A percentile compares a stretch with the other conserved stretches of the same genome.
Conservation (phyloP, 768 basidiomycete species). For the Arthromyces matolae region DNA sequence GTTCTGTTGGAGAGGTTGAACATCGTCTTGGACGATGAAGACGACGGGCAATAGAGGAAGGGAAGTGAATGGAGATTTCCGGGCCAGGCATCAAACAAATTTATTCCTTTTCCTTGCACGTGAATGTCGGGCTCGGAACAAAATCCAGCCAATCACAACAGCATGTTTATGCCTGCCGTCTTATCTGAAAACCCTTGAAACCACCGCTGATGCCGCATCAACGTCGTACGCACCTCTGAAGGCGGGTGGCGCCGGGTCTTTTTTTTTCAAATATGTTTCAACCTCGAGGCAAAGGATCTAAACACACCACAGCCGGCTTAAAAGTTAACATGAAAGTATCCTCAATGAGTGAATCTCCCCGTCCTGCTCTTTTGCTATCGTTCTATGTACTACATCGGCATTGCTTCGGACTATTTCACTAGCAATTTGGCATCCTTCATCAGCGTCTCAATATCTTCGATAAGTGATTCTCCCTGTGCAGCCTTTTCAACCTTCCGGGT, state of each 20-base stretch:
- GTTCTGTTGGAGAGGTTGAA: conserved; percentile 54
- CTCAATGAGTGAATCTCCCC: too few species aligned
- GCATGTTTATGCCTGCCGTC: conserved; percentile 19
- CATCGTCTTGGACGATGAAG: conserved; percentile 53
- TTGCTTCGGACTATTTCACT: conserved; percentile 1
- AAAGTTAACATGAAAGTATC: too few species aligned
- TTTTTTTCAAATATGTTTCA: too few species aligned
- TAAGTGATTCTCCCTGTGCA: conserved; percentile 11
- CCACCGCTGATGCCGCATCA: too few species aligned
- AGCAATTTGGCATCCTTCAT: conserved; percentile 12
- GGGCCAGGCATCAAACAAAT: conserved; percentile 34
- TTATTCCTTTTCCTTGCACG: conserved; percentile 37
- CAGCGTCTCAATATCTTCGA: conserved; percentile 18
- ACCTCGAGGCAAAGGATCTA: too few species aligned
- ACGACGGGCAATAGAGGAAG: conserved; percentile 22
- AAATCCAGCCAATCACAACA: conserved; percentile 30
- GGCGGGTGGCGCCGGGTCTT: too few species aligned
- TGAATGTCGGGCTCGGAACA: conserved; percentile 27
- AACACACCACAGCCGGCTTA: too few species aligned
- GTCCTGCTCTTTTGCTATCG: too few species aligned
- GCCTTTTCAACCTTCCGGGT: conserved; percentile 21
- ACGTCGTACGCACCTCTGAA: too few species aligned
- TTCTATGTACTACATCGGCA: conserved; percentile 10
- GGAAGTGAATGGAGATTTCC: conserved; percentile 30
- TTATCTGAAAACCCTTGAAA: conserved; percentile 13